phyloP scores from a whole-genome alignment of 1,284 basidiomycete genomes.

The Fistulinella staudtii region DNA sequence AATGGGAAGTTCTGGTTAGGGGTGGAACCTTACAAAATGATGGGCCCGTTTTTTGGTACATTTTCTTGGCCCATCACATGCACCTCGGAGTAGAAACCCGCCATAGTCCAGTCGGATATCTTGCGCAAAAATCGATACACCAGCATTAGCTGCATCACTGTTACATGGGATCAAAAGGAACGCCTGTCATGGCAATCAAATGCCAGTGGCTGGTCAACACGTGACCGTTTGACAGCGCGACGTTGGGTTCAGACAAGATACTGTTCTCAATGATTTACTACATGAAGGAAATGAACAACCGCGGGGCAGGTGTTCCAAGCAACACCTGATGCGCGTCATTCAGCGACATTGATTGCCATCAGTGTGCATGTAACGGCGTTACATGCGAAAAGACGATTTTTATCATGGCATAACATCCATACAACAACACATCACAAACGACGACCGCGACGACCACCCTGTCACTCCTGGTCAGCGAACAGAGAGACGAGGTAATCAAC shows the following conservation, averaged over 20 bases:
- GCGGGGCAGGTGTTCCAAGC: conserved; percentile 58
- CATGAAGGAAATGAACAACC: conserved; percentile 49
- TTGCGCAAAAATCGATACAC: conserved; percentile 61
- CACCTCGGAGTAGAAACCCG: conserved; percentile 67
- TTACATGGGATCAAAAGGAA: not conserved
- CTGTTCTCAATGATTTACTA: not conserved
- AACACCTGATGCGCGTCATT: conserved; percentile 74
- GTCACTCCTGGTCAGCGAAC: conserved; percentile 11
- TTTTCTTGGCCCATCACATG: conserved; percentile 59
- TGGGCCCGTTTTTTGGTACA: conserved; percentile 52
- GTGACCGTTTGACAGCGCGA: not conserved
- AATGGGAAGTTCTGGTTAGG: not conserved
- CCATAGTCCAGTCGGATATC: conserved; percentile 62
- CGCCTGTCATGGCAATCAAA: not conserved
- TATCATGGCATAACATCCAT: conserved; percentile 10
- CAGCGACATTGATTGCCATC: conserved; percentile 61
- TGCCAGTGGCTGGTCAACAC: not conserved
- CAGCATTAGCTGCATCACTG: conserved; percentile 46
- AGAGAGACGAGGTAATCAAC: not conserved
- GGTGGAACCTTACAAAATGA: conserved; percentile 50
- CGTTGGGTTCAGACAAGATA: too few species aligned
- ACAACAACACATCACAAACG: conserved; percentile 65
- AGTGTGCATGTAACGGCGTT: conserved; percentile 35
- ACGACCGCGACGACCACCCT: conserved; percentile 99
- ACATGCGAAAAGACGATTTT: conserved; percentile 20